These are phyloP conservation scores for Botrytis elliptica DNA, from an alignment of 2,329 filamentous ascomycete genomes.

Conservation along the genomic window DNA sequence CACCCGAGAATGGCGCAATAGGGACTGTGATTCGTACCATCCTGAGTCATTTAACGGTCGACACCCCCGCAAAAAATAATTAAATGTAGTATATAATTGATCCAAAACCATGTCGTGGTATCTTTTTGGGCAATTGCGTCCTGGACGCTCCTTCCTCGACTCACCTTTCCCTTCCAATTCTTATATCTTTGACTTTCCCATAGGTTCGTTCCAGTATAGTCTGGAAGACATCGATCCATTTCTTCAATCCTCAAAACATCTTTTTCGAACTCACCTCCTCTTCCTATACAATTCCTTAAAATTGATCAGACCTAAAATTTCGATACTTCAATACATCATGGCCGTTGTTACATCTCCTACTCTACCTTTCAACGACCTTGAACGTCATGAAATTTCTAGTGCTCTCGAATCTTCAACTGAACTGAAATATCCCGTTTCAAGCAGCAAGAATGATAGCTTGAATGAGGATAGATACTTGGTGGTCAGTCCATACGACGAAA, in stretches of 20 bases:
- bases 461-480: constrained; percentile 48
- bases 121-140: constrained; percentile 11
- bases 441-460: neutral
- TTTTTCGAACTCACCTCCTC: neutral
- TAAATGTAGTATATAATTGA: neutral
- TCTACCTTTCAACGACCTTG: constrained; percentile 13
- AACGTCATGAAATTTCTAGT: neutral
- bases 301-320: neutral
- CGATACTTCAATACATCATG: constrained; percentile 15
- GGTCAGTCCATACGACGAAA: constrained; percentile 73
- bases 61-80: neutral
- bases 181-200: constrained; percentile 4
- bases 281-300: neutral
- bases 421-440: neutral
- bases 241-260: neutral
- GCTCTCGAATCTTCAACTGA: neutral
- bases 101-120: constrained; percentile 9
- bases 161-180: neutral
- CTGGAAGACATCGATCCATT: neutral
- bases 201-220: neutral
- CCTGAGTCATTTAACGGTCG: constrained; percentile 10
- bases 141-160: constrained; percentile 11
- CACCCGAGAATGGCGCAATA: constrained; percentile 21
- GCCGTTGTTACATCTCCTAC: constrained; percentile 23
- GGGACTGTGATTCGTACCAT: constrained; percentile 11